Percentiles rank a stretch among this genome's conserved stretches.
Conservation (phyloP, 2,329 filamentous ascomycete species). For the Colletotrichum sp. region DNA sequence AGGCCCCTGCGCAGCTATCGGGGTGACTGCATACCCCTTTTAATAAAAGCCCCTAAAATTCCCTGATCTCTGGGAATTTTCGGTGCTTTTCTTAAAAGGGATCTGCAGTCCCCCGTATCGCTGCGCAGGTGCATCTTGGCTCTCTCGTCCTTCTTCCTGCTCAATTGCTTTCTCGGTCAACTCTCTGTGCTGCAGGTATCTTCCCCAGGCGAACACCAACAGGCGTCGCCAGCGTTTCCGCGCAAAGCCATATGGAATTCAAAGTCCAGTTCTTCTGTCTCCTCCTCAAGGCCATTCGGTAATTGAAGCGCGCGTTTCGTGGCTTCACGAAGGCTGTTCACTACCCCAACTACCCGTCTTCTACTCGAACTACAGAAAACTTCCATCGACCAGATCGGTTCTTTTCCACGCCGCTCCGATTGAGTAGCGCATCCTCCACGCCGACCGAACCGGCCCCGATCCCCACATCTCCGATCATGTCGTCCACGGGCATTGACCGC, state of each 20-base stretch:
- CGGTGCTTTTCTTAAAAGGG: not conserved
- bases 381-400: not conserved
- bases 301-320: not conserved
- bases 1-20: too few species aligned
- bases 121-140: not conserved
- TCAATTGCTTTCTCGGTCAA: not conserved
- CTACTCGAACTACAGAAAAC: not conserved
- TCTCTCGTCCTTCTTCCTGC: not conserved
- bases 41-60: too few species aligned
- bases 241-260: conserved; percentile 28
- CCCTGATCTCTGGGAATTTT: conserved; percentile 15
- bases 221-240: not conserved
- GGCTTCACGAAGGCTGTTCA: not conserved
- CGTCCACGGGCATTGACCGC: conserved; percentile 26
- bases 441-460: not conserved
- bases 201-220: not conserved
- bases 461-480: conserved; percentile 18
- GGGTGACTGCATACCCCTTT: too few species aligned
- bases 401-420: not conserved
- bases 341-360: not conserved
- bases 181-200: not conserved
- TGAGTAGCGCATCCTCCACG: not conserved
- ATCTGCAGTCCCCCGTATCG: conserved; percentile 10
- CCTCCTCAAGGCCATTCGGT: conserved; percentile 29
- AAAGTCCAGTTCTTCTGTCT: conserved; percentile 28